Base-by-base conservation (phyloP, 2,329 filamentous ascomycete genomes). In the Venturia nashicola region DNA sequence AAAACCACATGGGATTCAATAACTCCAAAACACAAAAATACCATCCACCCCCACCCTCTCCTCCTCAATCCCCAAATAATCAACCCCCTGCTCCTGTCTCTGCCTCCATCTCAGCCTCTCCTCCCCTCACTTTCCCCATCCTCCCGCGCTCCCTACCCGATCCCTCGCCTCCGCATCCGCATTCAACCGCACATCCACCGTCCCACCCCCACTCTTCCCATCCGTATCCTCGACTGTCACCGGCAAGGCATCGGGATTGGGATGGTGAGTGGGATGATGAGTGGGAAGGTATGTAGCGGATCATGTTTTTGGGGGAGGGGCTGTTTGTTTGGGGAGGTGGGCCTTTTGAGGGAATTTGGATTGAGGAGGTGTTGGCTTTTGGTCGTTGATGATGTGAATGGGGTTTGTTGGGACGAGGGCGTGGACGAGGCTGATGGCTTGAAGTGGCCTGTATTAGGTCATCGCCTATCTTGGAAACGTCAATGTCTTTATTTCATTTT, bases 51-150 rank as follows among this genome's bases (percentile, higher is more conserved):
- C 42, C 12, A 43, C 42, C 11, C 11, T 1, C 23, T 55, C 48
- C 36, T 16, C 57, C 23, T 60, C 57, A 16, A 60, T 40, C 34
- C 57, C 57, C 57, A 60, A 42, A 60, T 60, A 34, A 42, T 60
- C 18, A 8, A 42, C n/a, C 34, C 36, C 57, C 57, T 60, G 57
- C 5, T 42, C 40, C 36, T 42, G 36, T 14, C 20, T 18, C 18
- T 61, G 59, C 5, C 40, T 36, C 20, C 44, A 18, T 23, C 11
- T n/a, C 59, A 4, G 6, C 23, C 23, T 11, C 42, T 51, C n/a
- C 27, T 48, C 42, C 11, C n/a, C 59, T 23, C 8, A 4, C 6
- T 11, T n/a, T 51, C n/a, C 27, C 36, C 60, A 16, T 23, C 40
- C 40, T 16, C 18, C 3, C 12, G 36, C 42, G n/a, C 48, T n/a